Base-by-base conservation (phyloP, 2,329 filamentous ascomycete species). In the Pseudocercospora cruenta region DNA sequence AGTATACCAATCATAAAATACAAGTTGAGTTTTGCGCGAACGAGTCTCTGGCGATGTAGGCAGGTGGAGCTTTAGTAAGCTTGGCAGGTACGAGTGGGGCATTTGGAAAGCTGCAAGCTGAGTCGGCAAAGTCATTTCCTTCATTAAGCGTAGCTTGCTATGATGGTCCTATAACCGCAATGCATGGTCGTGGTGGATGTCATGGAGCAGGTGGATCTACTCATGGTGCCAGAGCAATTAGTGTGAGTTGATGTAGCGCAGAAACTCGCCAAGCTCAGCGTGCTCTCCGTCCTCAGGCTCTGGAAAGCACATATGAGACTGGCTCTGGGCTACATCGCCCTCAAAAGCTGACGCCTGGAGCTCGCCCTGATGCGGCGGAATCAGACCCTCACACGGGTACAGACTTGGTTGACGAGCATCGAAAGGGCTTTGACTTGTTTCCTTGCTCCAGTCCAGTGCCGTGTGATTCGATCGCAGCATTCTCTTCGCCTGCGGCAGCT, bases 11-110 rank as follows among this genome's bases (percentile, higher is more conserved):
- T 22, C 19, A 43, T n/a, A 1, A 43, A 8, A 5, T 7, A 2
- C 2, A 43, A 43, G 39, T 43, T 43, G 16, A 2, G 12, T 43
- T n/a, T 43, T 43, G 14, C 19, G 39, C 39, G 7, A 43, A 19
- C 16, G 39, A n/a, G 2, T 7, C 39, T 19, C 16, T 43, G 5
- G 5, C 16, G n/a, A 43, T 43, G 16, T 16, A 36, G 33, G 33
- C 33, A 43, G 39, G 39, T 43, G 51, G 8, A 55, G 24, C 12
- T 33, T 8, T n/a, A 9, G 51, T 19, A 55, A 55, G 51, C 51
- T 55, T 55, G 51, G 51, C 51, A 55, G 26, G 51, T 16, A 28
- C 51, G 26, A 55, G 51, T 31, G 51, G 51, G 51, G 51, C 26
- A 55, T 43, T 43, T 43, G 14, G 39, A 16, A 43, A 43, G 39